Conservation (phyloP, 1,284 basidiomycete species). For the Ustilago sp. region DNA sequence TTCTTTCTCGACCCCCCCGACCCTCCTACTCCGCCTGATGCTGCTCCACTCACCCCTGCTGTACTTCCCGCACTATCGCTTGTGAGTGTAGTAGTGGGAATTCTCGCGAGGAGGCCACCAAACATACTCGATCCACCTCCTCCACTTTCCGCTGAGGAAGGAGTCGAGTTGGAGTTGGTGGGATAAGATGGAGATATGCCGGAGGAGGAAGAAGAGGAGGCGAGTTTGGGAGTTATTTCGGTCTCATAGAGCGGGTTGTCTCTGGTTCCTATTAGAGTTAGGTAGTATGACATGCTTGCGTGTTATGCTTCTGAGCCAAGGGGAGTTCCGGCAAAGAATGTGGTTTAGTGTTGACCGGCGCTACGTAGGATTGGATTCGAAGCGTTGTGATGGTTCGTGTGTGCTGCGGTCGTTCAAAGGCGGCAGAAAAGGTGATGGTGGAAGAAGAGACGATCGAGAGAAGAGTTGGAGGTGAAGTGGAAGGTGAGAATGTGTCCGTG, state of each 20-base stretch:
- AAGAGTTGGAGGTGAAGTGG: not conserved
- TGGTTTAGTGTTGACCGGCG: too few relatives aligned
- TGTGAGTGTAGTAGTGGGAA: slow-evolving; percentile 17
- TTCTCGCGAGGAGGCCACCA: slow-evolving; percentile 33
- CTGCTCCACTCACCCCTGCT: not conserved
- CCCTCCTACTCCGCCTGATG: not conserved
- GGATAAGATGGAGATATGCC: not conserved
- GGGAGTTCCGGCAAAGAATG: too few relatives aligned
- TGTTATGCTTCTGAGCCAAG: too few relatives aligned
- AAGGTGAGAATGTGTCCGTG: not conserved
- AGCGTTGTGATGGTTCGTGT: too few relatives aligned
- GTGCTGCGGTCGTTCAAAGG: not conserved
- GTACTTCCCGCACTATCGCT: not conserved
- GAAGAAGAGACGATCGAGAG: not conserved
- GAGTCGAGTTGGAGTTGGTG: not conserved
- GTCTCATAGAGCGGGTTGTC: slow-evolving; percentile 68
- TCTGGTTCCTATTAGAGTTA: slow-evolving; percentile 63
- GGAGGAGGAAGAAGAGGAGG: slow-evolving; percentile 17
- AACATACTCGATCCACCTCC: slow-evolving; percentile 23
- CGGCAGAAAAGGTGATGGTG: not conserved
- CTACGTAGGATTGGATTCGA: too few relatives aligned
- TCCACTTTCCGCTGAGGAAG: slow-evolving; percentile 9
- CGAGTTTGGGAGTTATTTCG: slow-evolving; percentile 59
- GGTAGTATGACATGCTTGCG: slow-evolving; percentile 60
- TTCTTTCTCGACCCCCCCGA: slow-evolving; percentile 21